Base-by-base conservation (phyloP, 805 yeast genomes). In the Sungouiella thailandica region DNA sequence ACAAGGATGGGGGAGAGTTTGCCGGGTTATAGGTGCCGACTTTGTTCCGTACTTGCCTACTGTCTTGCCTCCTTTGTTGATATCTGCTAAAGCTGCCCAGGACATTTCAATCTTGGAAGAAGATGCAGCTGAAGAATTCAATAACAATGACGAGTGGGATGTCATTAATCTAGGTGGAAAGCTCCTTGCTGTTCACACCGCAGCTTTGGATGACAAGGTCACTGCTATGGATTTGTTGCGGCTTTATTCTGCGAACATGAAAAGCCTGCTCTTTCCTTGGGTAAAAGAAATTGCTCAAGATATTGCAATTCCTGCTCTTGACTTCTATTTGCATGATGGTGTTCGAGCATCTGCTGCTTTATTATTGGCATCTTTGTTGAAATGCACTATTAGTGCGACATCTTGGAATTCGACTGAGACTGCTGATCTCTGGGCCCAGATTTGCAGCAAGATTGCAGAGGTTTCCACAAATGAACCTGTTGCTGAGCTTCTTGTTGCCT, bases 1-100 rank as follows among this genome's bases (percentile, higher is more conserved):
- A 47, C 95, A 86, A 55, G 96, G 95, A 28, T 93, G 98, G 98
- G 87, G 93, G 35, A 78, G 97, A 51, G 73, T 93, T 28, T 93
- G 98, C 55, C 74, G 83, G 46, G 76, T 90, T 32, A 68, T 90
- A 25, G 95, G 96, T 16, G 72, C 71, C 39, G 95, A 87, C 28
- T 93, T 93, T 55, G 60, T 86, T 40, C 96, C 96, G 10, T 82
- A 76, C 47, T 68, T 93, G 40, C 83, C 87, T 20, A 75, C 75
- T 8, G 96, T 93, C 23, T 71, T 93, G 53, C 97, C 97, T 17
- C 89, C 96, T n/a, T 66, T 93, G 37, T 59, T 93, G 35, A 74
- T 70, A 34, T 82, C 89, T 23, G 98, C 97, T 6, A 86, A 80
- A 53, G 89, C 93, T 9, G 74, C 87, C 14, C 96, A 90, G 50